A percentile compares a stretch with the other conserved stretches of the same genome.
These are phyloP conservation scores for Diplodia scrobiculata DNA, from an alignment of 2,329 filamentous ascomycete genomes.

Conservation along the genomic window DNA sequence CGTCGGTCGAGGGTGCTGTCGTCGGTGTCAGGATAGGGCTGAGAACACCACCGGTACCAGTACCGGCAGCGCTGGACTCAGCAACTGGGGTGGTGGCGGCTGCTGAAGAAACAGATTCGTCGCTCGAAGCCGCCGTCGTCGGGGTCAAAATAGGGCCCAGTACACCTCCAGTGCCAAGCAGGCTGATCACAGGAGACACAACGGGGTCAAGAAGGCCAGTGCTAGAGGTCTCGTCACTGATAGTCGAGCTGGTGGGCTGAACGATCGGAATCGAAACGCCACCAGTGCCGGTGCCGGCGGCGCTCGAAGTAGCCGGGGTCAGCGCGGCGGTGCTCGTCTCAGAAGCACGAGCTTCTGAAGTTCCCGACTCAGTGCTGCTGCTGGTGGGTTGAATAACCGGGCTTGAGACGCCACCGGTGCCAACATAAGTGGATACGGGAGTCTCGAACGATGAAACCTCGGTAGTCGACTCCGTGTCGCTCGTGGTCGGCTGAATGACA, in stretches of 20 bases:
- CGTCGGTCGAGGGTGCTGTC: background rate
- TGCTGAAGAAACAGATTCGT: background rate
- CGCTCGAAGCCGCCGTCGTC: background rate
- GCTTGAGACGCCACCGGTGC: constrained; percentile 23
- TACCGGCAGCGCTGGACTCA: constrained; percentile 17
- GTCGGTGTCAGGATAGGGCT: no score
- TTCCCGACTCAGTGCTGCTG: background rate
- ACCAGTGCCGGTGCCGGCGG: constrained; percentile 23
- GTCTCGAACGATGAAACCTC: background rate
- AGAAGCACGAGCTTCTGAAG: background rate
- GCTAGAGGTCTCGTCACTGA: constrained; percentile 9
- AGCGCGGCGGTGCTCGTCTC: background rate
- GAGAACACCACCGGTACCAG: constrained; percentile 23
- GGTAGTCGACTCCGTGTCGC: constrained; percentile 2
- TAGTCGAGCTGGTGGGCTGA: constrained; percentile 22
- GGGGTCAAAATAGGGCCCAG: constrained; percentile 13
- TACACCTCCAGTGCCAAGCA: constrained; percentile 12
- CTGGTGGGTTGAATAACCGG: constrained; percentile 23
- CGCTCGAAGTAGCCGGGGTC: constrained; percentile 6
- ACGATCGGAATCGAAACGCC: constrained; percentile 26
- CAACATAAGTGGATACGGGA: constrained; percentile 7
- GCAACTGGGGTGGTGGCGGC: background rate
- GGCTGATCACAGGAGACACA: constrained; percentile 17
- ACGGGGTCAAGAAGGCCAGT: constrained; percentile 8
- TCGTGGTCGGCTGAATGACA: constrained; percentile 23